A percentile compares a stretch with the other conserved stretches of the same genome.
Evolutionary conservation across 1,284 basidiomycete species (phyloP).

Genomic region (Pholiota adiposa): DNA sequence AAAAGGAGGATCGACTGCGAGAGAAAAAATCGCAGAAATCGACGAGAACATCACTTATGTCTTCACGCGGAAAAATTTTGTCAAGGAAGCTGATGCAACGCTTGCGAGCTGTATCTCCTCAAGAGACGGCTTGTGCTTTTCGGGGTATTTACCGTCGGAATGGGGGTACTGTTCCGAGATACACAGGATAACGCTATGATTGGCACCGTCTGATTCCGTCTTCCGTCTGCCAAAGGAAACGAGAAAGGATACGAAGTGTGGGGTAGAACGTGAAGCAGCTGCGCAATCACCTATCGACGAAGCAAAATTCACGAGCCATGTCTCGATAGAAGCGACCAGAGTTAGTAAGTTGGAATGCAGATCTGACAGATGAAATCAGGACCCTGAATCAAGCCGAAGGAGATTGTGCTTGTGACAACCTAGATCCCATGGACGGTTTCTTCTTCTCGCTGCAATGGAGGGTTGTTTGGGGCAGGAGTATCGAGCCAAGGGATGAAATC

Average conservation of each 20-base stretch:
- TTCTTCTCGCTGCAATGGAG: conserved; percentile 12
- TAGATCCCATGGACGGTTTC: not conserved
- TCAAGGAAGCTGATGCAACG: not conserved
- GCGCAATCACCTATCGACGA: conserved; percentile 22
- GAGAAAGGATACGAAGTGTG: conserved; percentile 12
- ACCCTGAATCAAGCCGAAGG: conserved; percentile 10
- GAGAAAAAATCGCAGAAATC: not conserved
- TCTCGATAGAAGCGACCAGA: conserved; percentile 2
- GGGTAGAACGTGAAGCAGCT: conserved; percentile 16
- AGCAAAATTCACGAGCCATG: conserved; percentile 1
- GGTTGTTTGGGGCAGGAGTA: conserved; percentile 6
- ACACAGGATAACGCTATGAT: conserved; percentile 4
- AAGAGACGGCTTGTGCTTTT: conserved; percentile 11
- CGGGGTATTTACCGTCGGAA: conserved; percentile 7
- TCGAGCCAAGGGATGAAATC: not conserved
- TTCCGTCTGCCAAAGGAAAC: conserved; percentile 7
- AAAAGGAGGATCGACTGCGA: not conserved
- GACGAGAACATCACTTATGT: not conserved
- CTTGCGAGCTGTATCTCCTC: not conserved
- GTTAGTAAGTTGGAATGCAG: conserved; percentile 17
- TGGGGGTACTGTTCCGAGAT: conserved; percentile 17
- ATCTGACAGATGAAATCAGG: conserved; percentile 18
- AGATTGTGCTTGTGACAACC: conserved; percentile 4
- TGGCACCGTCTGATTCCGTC: conserved; percentile 9
- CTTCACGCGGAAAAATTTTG: conserved; percentile 1